These are phyloP conservation scores for Penicillium roqueforti DNA, from an alignment of 495 filamentous ascomycete species.

Conservation along the genomic window DNA sequence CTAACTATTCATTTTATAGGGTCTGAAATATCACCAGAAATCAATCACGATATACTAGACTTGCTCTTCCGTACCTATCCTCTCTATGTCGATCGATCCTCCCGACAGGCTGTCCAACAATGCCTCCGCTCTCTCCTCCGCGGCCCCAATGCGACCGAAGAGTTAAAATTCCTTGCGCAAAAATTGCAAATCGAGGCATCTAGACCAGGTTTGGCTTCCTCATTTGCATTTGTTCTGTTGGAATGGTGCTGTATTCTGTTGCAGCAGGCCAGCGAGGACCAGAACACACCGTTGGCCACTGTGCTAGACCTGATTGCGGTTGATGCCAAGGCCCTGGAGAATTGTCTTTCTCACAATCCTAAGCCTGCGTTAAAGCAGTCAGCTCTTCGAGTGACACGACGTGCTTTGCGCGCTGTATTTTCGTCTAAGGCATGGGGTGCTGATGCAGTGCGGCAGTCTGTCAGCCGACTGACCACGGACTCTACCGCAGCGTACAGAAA, in stretches of 20 bases:
- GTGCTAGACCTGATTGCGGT: conserved; percentile 59
- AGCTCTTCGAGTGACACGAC: conserved; percentile 66
- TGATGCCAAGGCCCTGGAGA: conserved; percentile 68
- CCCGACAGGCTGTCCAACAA: conserved; percentile 72
- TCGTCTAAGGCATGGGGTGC: conserved; percentile 52
- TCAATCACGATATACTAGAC: conserved; percentile 49
- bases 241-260: conserved; percentile 82
- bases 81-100: conserved; percentile 79
- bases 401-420: conserved; percentile 68
- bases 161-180: conserved; percentile 57
- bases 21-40: conserved; percentile 34
- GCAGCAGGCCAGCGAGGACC: conserved; percentile 51
- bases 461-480: conserved; percentile 62
- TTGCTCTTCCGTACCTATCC: conserved; percentile 81
- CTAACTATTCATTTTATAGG: conserved; percentile 21
- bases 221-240: conserved; percentile 80
- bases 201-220: conserved; percentile 69
- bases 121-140: conserved; percentile 66
- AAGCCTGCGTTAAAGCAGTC: conserved; percentile 58
- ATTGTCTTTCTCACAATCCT: conserved; percentile 61
- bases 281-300: conserved; percentile 57
- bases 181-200: conserved; percentile 57
- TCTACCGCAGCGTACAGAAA: conserved; percentile 60
- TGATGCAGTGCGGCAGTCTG: conserved; percentile 56
- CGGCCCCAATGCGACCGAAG: conserved; percentile 42